These are phyloP conservation scores for Agaricus subrufescens DNA, from an alignment of 768 basidiomycete genomes.

Conservation along the genomic window DNA sequence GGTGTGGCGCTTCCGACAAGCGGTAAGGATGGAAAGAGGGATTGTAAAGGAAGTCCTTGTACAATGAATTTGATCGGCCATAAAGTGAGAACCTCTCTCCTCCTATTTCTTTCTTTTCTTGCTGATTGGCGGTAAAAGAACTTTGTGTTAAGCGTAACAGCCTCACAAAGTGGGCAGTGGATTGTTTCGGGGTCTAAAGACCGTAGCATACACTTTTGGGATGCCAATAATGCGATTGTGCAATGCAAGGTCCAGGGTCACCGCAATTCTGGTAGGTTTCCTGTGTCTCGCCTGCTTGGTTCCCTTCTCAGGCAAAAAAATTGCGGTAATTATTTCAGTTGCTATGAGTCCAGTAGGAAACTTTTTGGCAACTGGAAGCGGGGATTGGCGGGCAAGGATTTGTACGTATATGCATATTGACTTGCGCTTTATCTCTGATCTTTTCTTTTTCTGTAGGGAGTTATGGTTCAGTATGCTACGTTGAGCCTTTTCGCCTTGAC, in stretches of 20 bases:
- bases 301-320: too few relatives aligned
- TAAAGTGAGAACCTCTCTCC: conserved; percentile 44
- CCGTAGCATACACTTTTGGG: conserved; percentile 76
- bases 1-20: conserved; percentile 3
- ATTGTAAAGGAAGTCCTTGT: conserved; percentile 34
- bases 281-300: too few relatives aligned
- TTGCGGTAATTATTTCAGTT: too few relatives aligned
- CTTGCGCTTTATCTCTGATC: neutral
- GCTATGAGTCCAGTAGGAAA: conserved; percentile 26
- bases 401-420: conserved; percentile 17
- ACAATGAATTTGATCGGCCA: conserved; percentile 81
- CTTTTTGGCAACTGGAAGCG: conserved; percentile 28
- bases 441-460: conserved; percentile 6
- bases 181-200: conserved; percentile 81
- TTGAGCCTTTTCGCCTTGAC: too few relatives aligned
- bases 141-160: conserved; percentile 39
- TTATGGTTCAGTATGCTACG: conserved; percentile 11
- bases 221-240: conserved; percentile 50
- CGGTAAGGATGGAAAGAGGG: conserved; percentile 62
- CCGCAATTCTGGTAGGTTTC: conserved; percentile 20
- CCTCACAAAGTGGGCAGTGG: conserved; percentile 76
- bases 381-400: conserved; percentile 30
- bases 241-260: conserved; percentile 70
- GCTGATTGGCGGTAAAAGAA: conserved; percentile 46
- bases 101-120: conserved; percentile 22